Percentiles rank a stretch among this genome's conserved stretches.
These are phyloP conservation scores for Fusarium zealandicum DNA, from an alignment of 2,329 filamentous ascomycete genomes.

Conservation along the genomic window DNA sequence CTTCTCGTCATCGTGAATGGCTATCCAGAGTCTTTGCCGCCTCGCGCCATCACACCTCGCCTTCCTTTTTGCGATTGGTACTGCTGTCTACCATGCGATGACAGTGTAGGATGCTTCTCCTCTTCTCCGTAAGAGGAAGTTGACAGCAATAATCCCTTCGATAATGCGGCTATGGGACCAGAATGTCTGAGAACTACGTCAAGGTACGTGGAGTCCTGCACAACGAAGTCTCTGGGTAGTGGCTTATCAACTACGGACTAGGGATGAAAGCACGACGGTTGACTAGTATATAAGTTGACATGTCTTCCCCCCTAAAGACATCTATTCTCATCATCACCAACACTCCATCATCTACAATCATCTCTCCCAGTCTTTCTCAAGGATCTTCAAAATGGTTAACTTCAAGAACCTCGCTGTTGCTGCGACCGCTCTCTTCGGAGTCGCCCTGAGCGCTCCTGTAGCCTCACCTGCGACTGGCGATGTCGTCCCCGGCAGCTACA, in stretches of 20 bases:
- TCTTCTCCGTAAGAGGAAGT: conserved; percentile 35
- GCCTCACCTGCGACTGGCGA: conserved; percentile 25
- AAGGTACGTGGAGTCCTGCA: conserved; percentile 6
- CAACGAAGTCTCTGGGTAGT: background rate
- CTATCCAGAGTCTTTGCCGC: conserved; percentile 5
- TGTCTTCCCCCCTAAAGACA: conserved; percentile 1
- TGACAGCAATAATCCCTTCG: conserved; percentile 24
- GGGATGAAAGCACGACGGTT: background rate
- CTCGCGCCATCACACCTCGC: conserved; percentile 18
- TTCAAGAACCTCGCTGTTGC: conserved; percentile 40
- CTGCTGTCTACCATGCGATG: conserved; percentile 12
- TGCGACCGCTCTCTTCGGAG: conserved; percentile 37
- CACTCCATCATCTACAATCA: conserved; percentile 15
- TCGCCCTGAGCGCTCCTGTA: conserved; percentile 33
- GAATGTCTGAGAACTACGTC: conserved; percentile 7
- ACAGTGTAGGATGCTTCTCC: conserved; percentile 11
- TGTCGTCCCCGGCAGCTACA: conserved; percentile 57
- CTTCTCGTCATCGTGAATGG: conserved; percentile 2
- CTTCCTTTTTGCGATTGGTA: conserved; percentile 38
- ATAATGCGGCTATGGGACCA: conserved; percentile 12
- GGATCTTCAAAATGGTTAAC: conserved; percentile 41
- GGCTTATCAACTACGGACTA: conserved; percentile 4
- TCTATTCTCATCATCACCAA: conserved; percentile 19
- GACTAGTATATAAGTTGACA: conserved; percentile 33
- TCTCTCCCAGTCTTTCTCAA: conserved; percentile 1